phyloP scores from a whole-genome alignment of 495 filamentous ascomycete species.

The Aspergillus sclerotioniger region DNA sequence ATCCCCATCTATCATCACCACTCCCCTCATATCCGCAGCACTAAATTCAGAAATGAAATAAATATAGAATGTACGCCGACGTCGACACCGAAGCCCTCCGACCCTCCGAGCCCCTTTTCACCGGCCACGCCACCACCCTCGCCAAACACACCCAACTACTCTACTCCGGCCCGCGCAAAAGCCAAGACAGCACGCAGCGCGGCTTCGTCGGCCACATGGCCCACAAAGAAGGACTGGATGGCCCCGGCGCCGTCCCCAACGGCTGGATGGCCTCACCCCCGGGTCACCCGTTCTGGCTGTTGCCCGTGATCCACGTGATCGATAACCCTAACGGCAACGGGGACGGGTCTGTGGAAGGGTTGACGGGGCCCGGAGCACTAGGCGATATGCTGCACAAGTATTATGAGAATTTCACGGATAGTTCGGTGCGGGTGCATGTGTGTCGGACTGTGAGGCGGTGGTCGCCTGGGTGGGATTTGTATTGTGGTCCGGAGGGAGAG shows the following conservation, averaged over 20 bases:
- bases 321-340: conserved; percentile 20
- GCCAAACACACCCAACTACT: conserved; percentile 4
- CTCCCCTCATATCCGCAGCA: too few relatives aligned
- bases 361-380: conserved; percentile 21
- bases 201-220: conserved; percentile 25
- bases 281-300: conserved; percentile 27
- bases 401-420: conserved; percentile 1
- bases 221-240: conserved; percentile 12
- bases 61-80: conserved; percentile 22
- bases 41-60: too few relatives aligned
- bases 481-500: conserved; percentile 10
- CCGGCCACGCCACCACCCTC: conserved; percentile 14
- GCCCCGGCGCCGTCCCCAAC: conserved; percentile 22
- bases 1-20: neutral
- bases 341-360: conserved; percentile 21
- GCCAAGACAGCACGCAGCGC: conserved; percentile 5
- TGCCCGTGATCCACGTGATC: conserved; percentile 19
- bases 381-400: conserved; percentile 19
- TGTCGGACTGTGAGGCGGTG: conserved; percentile 14
- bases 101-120: conserved; percentile 14
- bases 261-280: conserved; percentile 27
- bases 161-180: neutral
- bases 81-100: conserved; percentile 25
- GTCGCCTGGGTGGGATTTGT: conserved; percentile 14
- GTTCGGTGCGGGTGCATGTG: conserved; percentile 7